These are phyloP conservation scores for Bacterosira constricta DNA, from an alignment of 108 stramenopile species.

Conservation along the genomic window DNA sequence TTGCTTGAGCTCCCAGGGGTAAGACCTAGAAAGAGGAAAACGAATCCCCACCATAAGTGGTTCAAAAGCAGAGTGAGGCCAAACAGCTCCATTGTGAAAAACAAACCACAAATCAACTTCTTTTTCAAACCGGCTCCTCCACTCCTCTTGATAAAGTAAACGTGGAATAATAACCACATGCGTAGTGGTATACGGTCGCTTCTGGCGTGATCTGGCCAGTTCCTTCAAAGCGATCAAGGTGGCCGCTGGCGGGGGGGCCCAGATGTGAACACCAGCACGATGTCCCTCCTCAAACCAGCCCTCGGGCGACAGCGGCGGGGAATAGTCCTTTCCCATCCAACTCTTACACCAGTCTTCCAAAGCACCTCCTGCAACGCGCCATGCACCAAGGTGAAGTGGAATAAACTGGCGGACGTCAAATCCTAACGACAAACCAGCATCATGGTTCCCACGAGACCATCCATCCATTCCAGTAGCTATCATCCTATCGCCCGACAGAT, in stretches of 20 bases:
- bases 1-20: too few relatives aligned
- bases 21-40: too few relatives aligned
- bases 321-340: constrained; percentile 8
- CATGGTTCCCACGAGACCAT: constrained; percentile 14
- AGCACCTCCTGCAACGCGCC: not conserved
- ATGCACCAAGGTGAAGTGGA: not conserved
- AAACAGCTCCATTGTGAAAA: not conserved
- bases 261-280: constrained; percentile 4
- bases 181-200: not conserved
- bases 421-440: constrained; percentile 12
- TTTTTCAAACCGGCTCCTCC: constrained; percentile 6
- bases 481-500: constrained; percentile 24
- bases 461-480: constrained; percentile 24
- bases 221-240: constrained; percentile 8
- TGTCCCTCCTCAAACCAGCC: constrained; percentile 12
- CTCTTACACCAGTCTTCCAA: not conserved
- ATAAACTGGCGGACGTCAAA: constrained; percentile 6
- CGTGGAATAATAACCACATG: constrained; percentile 10
- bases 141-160: constrained; percentile 17
- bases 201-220: not conserved
- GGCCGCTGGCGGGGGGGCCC: constrained; percentile 18
- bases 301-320: not conserved
- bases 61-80: too few relatives aligned
- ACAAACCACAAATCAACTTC: constrained; percentile 17
- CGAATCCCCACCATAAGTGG: not conserved